These are phyloP conservation scores for Populus alba DNA, from an alignment of 345 rosid genomes.

Conservation along the genomic window DNA sequence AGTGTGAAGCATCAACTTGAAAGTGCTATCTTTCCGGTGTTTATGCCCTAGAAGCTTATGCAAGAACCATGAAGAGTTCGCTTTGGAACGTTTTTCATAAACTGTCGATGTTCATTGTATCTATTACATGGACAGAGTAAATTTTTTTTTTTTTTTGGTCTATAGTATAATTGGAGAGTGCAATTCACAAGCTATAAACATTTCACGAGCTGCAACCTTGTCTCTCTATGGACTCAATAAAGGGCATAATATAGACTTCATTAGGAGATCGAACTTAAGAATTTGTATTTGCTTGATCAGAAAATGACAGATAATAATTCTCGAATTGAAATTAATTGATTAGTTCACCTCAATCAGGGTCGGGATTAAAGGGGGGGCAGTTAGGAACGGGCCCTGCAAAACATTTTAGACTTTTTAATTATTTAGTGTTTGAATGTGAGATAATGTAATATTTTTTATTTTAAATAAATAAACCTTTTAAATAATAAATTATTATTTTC, in stretches of 20 bases:
- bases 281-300: too few relatives aligned
- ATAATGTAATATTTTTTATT: too few relatives aligned
- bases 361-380: too few relatives aligned
- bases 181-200: background rate
- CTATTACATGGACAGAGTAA: too few relatives aligned
- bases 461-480: too few relatives aligned
- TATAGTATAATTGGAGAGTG: too few relatives aligned
- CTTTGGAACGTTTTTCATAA: background rate
- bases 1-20: background rate
- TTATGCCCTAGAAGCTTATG: background rate
- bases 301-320: background rate
- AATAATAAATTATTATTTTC: too few relatives aligned
- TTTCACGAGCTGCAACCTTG: slow-evolving; percentile 76
- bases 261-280: background rate
- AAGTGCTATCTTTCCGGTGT: background rate
- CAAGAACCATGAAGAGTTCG: background rate
- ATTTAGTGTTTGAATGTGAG: too few relatives aligned
- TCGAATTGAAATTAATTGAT: too few relatives aligned
- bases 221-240: slow-evolving; percentile 20
- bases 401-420: too few relatives aligned
- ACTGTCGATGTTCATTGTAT: background rate
- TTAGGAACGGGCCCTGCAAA: too few relatives aligned
- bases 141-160: too few relatives aligned
- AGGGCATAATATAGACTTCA: background rate
- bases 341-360: background rate